A percentile compares a stretch with the other conserved stretches of the same genome.
Evolutionary conservation across 805 yeast genomes (phyloP).

Genomic region (Yamadazyma philogaea): DNA sequence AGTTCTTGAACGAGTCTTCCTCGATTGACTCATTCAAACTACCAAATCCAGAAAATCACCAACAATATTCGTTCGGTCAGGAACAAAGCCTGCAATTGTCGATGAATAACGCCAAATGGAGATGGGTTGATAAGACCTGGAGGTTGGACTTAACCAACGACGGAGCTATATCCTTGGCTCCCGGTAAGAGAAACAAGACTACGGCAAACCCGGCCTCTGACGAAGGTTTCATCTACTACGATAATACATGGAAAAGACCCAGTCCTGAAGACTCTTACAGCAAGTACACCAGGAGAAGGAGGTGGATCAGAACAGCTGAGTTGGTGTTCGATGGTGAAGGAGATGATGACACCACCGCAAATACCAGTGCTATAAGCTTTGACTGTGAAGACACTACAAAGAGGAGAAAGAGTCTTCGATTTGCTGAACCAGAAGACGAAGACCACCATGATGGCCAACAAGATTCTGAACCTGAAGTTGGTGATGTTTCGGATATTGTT

Average conservation of each 20-base stretch:
- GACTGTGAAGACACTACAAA: slow-evolving; percentile 10
- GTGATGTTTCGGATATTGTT: slow-evolving; percentile 1
- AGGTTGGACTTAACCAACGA: slow-evolving; percentile 84
- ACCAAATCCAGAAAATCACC: slow-evolving; percentile 60
- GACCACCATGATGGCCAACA: not conserved
- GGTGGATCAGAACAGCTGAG: slow-evolving; percentile 96
- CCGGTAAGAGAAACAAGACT: slow-evolving; percentile 51
- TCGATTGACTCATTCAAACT: slow-evolving; percentile 74
- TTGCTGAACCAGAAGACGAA: slow-evolving; percentile 33
- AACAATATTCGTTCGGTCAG: slow-evolving; percentile 21
- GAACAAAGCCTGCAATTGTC: slow-evolving; percentile 23
- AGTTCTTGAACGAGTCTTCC: slow-evolving; percentile 80
- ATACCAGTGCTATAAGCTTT: slow-evolving; percentile 1
- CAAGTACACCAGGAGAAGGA: slow-evolving; percentile 87
- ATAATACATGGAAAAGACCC: slow-evolving; percentile 93
- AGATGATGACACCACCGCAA: slow-evolving; percentile 7
- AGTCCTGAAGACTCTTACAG: slow-evolving; percentile 83
- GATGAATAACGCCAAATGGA: slow-evolving; percentile 61
- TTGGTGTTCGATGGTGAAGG: slow-evolving; percentile 41
- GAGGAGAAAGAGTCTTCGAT: slow-evolving; percentile 32
- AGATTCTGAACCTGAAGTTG: not conserved
- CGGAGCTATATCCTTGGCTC: slow-evolving; percentile 72
- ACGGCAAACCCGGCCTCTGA: slow-evolving; percentile 71
- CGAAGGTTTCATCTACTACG: slow-evolving; percentile 86
- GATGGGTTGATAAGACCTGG: slow-evolving; percentile 95